Conservation (phyloP, 163 green algal genomes). For the Volvox carteri region DNA sequence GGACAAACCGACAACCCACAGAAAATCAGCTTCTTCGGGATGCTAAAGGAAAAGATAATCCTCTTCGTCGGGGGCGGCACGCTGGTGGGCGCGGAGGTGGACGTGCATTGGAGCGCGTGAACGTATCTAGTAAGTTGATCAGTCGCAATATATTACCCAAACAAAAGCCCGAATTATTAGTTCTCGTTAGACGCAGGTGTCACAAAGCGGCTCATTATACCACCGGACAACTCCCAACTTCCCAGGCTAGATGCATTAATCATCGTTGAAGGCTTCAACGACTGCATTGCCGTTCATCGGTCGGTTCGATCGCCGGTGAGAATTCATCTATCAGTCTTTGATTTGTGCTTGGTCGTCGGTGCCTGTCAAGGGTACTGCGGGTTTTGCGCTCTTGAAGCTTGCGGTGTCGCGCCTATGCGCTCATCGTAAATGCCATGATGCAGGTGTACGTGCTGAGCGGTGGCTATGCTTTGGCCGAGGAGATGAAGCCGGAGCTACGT, state of each 20-base stretch:
- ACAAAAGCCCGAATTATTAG: not conserved
- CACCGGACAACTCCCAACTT: not conserved
- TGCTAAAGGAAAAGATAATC: not conserved
- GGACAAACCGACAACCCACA: not conserved
- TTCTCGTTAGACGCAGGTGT: not conserved
- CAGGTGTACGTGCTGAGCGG: constrained; percentile 63
- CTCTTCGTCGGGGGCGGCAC: not conserved
- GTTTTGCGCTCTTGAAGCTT: no score
- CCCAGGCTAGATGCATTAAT: constrained; percentile 50
- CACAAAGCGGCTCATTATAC: not conserved
- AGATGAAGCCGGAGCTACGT: constrained; percentile 8
- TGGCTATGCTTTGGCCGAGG: constrained; percentile 33
- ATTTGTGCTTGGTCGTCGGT: no score
- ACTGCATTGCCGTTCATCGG: constrained; percentile 57
- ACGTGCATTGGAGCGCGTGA: not conserved
- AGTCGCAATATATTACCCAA: not conserved
- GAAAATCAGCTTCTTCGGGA: not conserved
- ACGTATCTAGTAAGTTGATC: not conserved
- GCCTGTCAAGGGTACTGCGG: no score
- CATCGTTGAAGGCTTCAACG: constrained; percentile 72
- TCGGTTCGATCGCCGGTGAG: constrained; percentile 55
- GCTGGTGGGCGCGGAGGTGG: not conserved
- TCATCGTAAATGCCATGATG: not conserved
- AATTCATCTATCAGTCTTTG: no score
- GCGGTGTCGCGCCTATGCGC: no score